These are phyloP conservation scores for Arabidopsis suecica DNA, from an alignment of 345 rosid species.

Conservation along the genomic window DNA sequence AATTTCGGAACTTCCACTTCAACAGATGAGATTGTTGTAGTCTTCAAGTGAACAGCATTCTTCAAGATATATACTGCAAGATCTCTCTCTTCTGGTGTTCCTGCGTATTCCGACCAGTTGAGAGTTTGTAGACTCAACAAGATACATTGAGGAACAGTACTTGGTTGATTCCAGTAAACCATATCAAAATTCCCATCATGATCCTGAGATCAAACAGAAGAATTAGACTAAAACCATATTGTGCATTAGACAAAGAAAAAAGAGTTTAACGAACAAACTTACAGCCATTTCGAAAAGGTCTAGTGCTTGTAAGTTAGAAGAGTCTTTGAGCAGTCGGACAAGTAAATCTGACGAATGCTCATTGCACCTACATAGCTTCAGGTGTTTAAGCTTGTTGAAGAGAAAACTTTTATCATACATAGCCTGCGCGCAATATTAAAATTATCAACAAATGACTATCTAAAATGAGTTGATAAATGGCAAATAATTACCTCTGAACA, in stretches of 20 bases:
- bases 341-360: neutral
- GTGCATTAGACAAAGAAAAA: neutral
- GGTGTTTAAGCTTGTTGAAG: conserved; percentile 22
- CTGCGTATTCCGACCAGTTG: neutral
- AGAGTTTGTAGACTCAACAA: conserved; percentile 22
- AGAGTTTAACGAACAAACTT: neutral
- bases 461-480: conserved; percentile 1
- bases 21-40: neutral
- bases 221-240: neutral
- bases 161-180: neutral
- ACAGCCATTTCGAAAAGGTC: neutral
- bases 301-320: neutral
- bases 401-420: conserved; percentile 4
- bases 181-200: neutral
- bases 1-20: neutral
- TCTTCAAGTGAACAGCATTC: conserved; percentile 19
- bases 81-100: neutral
- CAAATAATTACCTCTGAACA: conserved; percentile 17
- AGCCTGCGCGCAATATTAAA: neutral
- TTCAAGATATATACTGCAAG: conserved; percentile 12
- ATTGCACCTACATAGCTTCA: neutral
- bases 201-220: neutral
- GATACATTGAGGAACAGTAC: conserved; percentile 21
- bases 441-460: neutral
- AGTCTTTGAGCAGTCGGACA: conserved; percentile 6